Evolutionary conservation across 1,284 basidiomycete genomes (phyloP), one percentile per base, ranked within the genome.

Genomic region (Acaromyces ingoldii): DNA sequence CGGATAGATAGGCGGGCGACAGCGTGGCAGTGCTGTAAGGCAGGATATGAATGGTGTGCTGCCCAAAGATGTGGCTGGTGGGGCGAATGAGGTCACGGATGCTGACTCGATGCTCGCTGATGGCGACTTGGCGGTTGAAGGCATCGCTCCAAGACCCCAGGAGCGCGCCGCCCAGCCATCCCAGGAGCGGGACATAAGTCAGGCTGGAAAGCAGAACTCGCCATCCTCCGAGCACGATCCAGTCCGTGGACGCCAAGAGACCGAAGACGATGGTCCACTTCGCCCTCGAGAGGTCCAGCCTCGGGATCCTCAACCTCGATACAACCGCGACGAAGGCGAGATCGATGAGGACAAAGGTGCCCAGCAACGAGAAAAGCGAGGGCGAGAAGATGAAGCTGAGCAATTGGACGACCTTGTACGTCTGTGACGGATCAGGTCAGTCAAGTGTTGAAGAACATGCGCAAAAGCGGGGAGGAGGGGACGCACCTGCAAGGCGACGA

Each of bases 21-120:
- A 92, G 78, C 39, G 85, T 84, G 13, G 88, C 90, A 1, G 89
- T 91, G 70, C 87, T 79, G 47, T 55, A 56, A 6, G 89, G 89
- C 2, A 89, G 89, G 81, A 91, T 87, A 63, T 86, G 85, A 48
- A 92, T 85, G 1, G 89, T 91, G 70, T 91, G 88, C 76, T 90
- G 87, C 21, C 89, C 89, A 30, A 86, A 81, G n/a, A 92, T 80
- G 71, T 90, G 87, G 1, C 67, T 63, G 37, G 70, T 67, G 7
- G 67, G 68, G 28, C 73, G 72, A 37, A 78, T 63, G 36, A 78
- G 65, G 34, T 75, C 71, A 26, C 75, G 60, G 6, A 78, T 57
- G 28, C 75, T 67, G 10, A 79, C 75, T n/a, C 72, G 65, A 13
- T 68, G 65, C 58, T 77, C 77, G 44, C 67, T 65, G 46, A 75